phyloP scores from a whole-genome alignment of 208 protist species.

The Tritrichomonas musculus region DNA sequence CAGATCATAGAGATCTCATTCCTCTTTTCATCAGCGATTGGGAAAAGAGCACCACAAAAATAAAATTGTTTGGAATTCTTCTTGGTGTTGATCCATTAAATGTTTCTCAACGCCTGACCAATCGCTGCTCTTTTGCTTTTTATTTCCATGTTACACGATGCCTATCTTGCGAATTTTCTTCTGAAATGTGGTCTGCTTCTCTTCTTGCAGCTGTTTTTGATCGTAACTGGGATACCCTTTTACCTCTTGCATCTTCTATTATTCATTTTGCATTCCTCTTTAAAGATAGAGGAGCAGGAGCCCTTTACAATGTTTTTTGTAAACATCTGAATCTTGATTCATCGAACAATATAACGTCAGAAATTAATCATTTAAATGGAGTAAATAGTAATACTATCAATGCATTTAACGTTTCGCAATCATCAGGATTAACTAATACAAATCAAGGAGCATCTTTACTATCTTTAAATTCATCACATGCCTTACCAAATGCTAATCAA shows the following conservation, averaged over 20 bases:
- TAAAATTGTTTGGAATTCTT: neutral
- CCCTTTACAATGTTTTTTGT: too few species aligned
- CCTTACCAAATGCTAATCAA: too few species aligned
- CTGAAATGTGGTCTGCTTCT: neutral
- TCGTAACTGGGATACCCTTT: neutral
- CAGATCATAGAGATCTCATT: neutral
- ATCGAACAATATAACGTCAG: too few species aligned
- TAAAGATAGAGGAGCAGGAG: neutral
- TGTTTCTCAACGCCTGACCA: neutral
- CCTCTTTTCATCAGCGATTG: neutral
- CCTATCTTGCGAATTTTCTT: neutral
- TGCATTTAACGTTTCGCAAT: too few species aligned
- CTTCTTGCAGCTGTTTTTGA: neutral
- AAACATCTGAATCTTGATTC: too few species aligned
- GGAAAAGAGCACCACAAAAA: neutral
- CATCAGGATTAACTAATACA: too few species aligned
- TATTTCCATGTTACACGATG: constrained; percentile 7
- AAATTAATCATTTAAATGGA: too few species aligned
- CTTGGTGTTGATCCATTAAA: neutral
- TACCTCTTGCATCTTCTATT: neutral
- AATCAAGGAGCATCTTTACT: too few species aligned
- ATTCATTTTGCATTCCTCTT: neutral
- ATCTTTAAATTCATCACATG: too few species aligned
- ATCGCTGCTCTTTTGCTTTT: neutral
- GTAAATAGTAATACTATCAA: too few species aligned